Percentiles rank a stretch among this genome's conserved stretches.
Evolutionary conservation across 148 eudicot genomes (phyloP).

Genomic region (Cornus kousa): DNA sequence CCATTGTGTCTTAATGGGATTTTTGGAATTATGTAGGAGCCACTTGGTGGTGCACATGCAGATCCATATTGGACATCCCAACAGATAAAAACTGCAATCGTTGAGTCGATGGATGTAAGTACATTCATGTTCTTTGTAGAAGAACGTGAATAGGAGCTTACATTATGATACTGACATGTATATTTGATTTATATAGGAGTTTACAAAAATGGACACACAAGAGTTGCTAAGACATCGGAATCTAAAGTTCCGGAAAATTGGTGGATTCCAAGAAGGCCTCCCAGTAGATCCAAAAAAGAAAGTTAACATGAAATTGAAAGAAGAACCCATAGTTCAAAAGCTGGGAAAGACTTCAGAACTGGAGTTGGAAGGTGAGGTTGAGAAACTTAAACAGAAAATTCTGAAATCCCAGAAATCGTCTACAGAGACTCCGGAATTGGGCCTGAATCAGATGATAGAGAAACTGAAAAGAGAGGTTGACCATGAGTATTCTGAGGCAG

Average conservation of each 20-base stretch:
- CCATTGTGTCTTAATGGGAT: not conserved
- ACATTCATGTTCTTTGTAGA: not conserved
- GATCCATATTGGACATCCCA: constrained; percentile 75
- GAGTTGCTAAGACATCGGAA: constrained; percentile 51
- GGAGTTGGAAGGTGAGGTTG: constrained; percentile 60
- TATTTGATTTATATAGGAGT: constrained; percentile 43
- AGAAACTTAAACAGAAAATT: constrained; percentile 56
- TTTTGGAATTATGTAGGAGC: constrained; percentile 43
- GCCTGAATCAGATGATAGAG: constrained; percentile 48
- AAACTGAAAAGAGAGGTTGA: constrained; percentile 51
- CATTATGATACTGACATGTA: not conserved
- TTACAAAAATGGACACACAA: constrained; percentile 49
- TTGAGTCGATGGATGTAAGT: constrained; percentile 74
- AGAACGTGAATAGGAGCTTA: not conserved
- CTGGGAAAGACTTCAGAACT: constrained; percentile 27
- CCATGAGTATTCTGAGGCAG: constrained; percentile 54
- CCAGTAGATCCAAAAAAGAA: constrained; percentile 52
- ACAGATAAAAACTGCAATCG: constrained; percentile 53
- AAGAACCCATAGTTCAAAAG: constrained; percentile 28
- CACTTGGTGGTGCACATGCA: constrained; percentile 73
- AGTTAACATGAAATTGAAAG: constrained; percentile 60
- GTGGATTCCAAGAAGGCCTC: constrained; percentile 54
- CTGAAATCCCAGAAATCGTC: constrained; percentile 42
- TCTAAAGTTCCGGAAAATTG: constrained; percentile 63
- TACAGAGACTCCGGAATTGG: constrained; percentile 27